phyloP scores from a whole-genome alignment of 306 rosid genomes.

The Rosa multiflora region DNA sequence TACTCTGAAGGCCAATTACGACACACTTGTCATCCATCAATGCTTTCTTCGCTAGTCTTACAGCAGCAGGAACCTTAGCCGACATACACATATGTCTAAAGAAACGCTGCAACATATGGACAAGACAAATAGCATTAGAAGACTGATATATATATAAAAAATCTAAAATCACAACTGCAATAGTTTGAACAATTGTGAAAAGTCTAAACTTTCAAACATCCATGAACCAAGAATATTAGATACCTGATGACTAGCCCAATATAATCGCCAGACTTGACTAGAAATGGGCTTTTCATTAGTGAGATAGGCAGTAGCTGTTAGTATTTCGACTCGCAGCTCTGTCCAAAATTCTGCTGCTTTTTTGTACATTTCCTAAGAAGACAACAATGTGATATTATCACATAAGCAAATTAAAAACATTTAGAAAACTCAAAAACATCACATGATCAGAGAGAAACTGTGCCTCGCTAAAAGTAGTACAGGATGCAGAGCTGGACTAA shows the following conservation, averaged over 20 bases:
- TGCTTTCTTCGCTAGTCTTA: conserved; percentile 88
- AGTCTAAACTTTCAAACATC: background rate
- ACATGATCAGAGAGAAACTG: background rate
- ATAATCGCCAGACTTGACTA: conserved; percentile 92
- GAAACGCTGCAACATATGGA: conserved; percentile 75
- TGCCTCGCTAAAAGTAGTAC: background rate
- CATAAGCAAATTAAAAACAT: background rate
- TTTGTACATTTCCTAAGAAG: conserved; percentile 74
- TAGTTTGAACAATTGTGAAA: background rate
- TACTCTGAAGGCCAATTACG: conserved; percentile 98
- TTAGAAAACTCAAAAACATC: background rate
- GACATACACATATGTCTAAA: conserved; percentile 99
- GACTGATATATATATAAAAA: too few relatives aligned
- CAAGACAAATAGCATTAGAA: conserved; percentile 24
- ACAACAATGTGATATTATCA: conserved; percentile 12
- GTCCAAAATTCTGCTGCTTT: conserved; percentile 96
- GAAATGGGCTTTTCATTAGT: conserved; percentile 68
- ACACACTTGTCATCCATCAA: conserved; percentile 75
- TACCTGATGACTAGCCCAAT: conserved; percentile 99
- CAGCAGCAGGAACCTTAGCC: conserved; percentile 96
- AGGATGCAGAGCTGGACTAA: background rate
- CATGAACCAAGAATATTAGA: background rate
- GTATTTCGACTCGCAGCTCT: conserved; percentile 75
- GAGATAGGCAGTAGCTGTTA: conserved; percentile 67
- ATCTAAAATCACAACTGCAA: conserved; percentile 8